phyloP scores from a whole-genome alignment of 805 yeast genomes.

The Myxozyma kluyveri region DNA sequence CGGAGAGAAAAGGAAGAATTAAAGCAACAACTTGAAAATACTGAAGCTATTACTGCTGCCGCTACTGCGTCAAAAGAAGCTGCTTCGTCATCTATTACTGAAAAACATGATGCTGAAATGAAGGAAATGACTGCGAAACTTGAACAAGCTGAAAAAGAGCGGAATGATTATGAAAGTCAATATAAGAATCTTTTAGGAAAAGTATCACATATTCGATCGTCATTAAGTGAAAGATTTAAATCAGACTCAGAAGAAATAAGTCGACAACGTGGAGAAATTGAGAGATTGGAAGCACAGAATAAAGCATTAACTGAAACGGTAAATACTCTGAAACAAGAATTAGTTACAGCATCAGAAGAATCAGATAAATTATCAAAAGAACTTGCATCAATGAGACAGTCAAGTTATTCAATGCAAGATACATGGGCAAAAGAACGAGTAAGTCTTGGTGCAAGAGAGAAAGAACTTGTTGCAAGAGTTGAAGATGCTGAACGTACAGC shows the following conservation, averaged over 20 bases:
- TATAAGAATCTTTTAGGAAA: constrained; percentile 41
- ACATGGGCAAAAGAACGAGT: constrained; percentile 32
- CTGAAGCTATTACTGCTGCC: constrained; percentile 1
- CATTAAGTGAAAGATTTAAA: constrained; percentile 47
- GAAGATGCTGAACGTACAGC: constrained; percentile 27
- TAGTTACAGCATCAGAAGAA: constrained; percentile 35
- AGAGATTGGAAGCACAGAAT: constrained; percentile 38
- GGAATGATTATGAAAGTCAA: constrained; percentile 44
- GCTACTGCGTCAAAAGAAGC: neutral
- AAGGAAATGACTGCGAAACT: constrained; percentile 65
- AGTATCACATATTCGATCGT: constrained; percentile 39
- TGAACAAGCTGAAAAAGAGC: constrained; percentile 50
- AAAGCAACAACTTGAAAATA: neutral
- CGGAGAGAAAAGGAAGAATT: neutral
- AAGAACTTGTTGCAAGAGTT: constrained; percentile 27
- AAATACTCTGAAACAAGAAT: constrained; percentile 43
- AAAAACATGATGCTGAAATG: constrained; percentile 49
- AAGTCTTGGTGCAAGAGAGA: constrained; percentile 14
- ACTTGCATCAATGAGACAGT: constrained; percentile 31
- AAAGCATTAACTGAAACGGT: constrained; percentile 39
- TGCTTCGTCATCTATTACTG: neutral
- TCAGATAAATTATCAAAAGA: constrained; percentile 35
- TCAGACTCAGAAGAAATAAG: constrained; percentile 38
- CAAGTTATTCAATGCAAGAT: constrained; percentile 29
- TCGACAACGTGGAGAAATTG: constrained; percentile 32